Percentiles rank a stretch among this genome's conserved stretches.
These are phyloP conservation scores for Pseudoscleropodium purum DNA, from an alignment of 225 moss, liverwort and hornwort genomes.

Conservation along the genomic window DNA sequence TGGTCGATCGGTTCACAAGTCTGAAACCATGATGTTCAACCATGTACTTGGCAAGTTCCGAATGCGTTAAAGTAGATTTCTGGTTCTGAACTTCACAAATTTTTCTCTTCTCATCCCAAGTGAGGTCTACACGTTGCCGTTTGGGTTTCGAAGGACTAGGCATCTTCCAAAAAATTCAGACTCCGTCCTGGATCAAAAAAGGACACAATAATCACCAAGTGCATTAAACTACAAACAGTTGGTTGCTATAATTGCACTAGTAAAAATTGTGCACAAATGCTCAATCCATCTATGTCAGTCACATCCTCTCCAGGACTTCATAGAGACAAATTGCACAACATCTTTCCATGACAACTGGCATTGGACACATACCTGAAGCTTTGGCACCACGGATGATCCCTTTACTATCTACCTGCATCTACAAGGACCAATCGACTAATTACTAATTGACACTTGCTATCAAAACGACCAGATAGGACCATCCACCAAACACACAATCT, in stretches of 20 bases:
- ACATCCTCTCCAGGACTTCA: neutral
- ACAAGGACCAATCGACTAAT: neutral
- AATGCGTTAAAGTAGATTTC: conserved; percentile 1
- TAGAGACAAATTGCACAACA: neutral
- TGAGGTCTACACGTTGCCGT: conserved; percentile 9
- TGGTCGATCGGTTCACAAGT: conserved; percentile 7
- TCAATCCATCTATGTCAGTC: neutral
- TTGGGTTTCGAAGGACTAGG: conserved; percentile 11
- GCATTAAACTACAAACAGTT: neutral
- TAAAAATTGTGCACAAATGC: neutral
- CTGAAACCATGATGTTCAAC: conserved; percentile 8
- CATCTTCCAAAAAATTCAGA: neutral
- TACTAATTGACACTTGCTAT: neutral
- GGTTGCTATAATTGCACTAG: neutral
- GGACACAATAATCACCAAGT: neutral
- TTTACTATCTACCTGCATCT: conserved; percentile 6
- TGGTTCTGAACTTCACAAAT: conserved; percentile 4
- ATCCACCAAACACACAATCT: neutral
- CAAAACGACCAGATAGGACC: neutral
- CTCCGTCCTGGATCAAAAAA: neutral
- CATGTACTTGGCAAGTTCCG: conserved; percentile 9
- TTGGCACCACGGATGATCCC: neutral
- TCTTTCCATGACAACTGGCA: neutral
- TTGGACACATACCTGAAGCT: neutral
- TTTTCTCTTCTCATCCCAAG: conserved; percentile 9